Conservation (phyloP, 1,284 basidiomycete species). For the Cystobasidiaceae sp. region DNA sequence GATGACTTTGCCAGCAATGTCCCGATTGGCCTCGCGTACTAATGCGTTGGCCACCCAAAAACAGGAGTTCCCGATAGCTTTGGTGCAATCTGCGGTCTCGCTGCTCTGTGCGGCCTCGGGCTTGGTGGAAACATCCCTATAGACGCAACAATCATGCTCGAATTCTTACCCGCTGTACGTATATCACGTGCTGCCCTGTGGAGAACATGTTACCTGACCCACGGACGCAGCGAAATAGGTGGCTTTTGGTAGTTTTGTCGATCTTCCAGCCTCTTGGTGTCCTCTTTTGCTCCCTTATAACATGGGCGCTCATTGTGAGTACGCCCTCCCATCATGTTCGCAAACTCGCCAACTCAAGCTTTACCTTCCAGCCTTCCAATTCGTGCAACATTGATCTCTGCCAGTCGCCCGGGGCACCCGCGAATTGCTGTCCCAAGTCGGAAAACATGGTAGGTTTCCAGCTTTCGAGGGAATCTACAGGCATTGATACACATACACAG, state of each 20-base stretch:
- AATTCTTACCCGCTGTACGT: constrained; percentile 46
- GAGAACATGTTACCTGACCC: not conserved
- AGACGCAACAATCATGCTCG: constrained; percentile 68
- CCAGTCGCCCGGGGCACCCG: constrained; percentile 10
- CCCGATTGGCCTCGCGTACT: not conserved
- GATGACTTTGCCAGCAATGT: no score
- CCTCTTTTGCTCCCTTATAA: constrained; percentile 53
- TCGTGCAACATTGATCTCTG: constrained; percentile 36
- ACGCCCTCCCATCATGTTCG: constrained; percentile 50
- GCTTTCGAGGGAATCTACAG: constrained; percentile 34
- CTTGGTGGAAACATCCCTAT: constrained; percentile 52
- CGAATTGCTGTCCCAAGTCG: constrained; percentile 53
- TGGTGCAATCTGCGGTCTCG: constrained; percentile 47
- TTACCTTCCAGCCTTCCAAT: not conserved
- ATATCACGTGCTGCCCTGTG: not conserved
- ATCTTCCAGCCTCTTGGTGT: constrained; percentile 49
- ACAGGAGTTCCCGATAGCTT: constrained; percentile 8
- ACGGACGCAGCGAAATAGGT: constrained; percentile 35
- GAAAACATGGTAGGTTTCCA: constrained; percentile 43
- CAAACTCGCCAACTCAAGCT: not conserved
- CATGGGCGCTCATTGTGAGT: constrained; percentile 23
- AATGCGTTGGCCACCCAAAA: not conserved
- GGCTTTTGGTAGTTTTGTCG: constrained; percentile 27
- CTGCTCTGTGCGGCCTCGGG: constrained; percentile 9
- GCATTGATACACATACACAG: constrained; percentile 40